Conservation (phyloP, 2,329 filamentous ascomycete species). For the Phyllosticta ampelicida region DNA sequence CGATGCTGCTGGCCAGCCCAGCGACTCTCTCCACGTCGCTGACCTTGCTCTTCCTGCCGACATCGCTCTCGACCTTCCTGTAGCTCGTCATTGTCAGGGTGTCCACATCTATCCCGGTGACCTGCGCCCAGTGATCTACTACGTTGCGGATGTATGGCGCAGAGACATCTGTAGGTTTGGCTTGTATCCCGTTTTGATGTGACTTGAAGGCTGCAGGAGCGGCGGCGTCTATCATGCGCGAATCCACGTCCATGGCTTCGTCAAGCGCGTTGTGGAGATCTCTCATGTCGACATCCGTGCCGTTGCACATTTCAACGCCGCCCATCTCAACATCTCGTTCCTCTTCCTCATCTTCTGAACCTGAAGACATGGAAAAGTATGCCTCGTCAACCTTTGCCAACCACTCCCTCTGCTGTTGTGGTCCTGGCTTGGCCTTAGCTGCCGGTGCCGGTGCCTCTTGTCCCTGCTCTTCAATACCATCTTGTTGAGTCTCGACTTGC, state of each 20-base stretch:
- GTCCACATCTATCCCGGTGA: slow-evolving; percentile 59
- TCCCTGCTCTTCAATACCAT: slow-evolving; percentile 16
- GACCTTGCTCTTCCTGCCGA: slow-evolving; percentile 62
- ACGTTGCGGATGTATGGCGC: slow-evolving; percentile 54
- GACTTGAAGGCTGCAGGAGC: neutral
- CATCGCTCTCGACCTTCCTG: slow-evolving; percentile 86
- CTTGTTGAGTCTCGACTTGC: slow-evolving; percentile 17
- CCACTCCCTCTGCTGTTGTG: slow-evolving; percentile 72
- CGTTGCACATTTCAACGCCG: slow-evolving; percentile 11
- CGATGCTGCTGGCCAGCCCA: slow-evolving; percentile 80
- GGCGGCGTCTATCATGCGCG: neutral
- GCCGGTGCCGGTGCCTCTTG: slow-evolving; percentile 25
- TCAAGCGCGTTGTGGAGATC: neutral
- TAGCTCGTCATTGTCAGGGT: slow-evolving; percentile 78
- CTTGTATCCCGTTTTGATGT: neutral
- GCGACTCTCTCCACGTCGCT: slow-evolving; percentile 71
- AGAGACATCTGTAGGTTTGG: slow-evolving; percentile 48
- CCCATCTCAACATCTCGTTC: slow-evolving; percentile 24
- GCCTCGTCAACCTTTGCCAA: slow-evolving; percentile 49
- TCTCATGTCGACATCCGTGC: neutral
- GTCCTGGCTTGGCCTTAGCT: slow-evolving; percentile 47
- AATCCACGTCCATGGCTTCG: slow-evolving; percentile 2
- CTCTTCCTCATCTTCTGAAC: slow-evolving; percentile 36
- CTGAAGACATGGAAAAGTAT: slow-evolving; percentile 63
- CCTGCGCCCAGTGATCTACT: slow-evolving; percentile 63